Evolutionary conservation across 768 basidiomycete genomes (phyloP).

Genomic region (Trametopsis cervina): DNA sequence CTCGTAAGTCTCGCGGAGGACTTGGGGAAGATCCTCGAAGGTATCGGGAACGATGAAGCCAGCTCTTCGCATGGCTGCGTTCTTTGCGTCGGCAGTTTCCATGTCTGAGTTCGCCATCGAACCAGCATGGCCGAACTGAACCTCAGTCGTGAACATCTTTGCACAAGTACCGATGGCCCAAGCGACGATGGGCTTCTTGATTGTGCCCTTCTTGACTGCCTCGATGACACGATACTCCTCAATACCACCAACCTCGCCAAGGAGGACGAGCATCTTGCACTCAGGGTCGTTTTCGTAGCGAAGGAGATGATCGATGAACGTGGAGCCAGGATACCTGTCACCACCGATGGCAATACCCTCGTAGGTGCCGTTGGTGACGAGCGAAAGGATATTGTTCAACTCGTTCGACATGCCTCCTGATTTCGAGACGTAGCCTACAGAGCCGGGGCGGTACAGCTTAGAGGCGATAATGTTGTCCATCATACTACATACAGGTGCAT

Average conservation of each 20-base stretch:
- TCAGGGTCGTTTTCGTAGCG: conserved; percentile 96
- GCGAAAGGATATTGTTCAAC: conserved; percentile 97
- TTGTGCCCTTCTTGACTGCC: conserved; percentile 86
- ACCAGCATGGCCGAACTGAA: conserved; percentile 99
- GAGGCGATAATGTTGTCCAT: conserved; percentile 99
- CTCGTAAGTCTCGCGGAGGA: conserved; percentile 81
- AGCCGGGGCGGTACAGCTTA: conserved; percentile 96
- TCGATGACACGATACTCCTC: conserved; percentile 99
- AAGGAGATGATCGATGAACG: conserved; percentile 97
- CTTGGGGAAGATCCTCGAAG: conserved; percentile 90
- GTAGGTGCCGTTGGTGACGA: conserved; percentile 96
- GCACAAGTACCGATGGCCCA: conserved; percentile 99
- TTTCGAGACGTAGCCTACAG: conserved; percentile 98
- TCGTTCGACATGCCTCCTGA: conserved; percentile 99
- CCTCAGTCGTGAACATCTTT: conserved; percentile 99
- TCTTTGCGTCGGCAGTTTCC: conserved; percentile 99
- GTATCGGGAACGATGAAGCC: conserved; percentile 97
- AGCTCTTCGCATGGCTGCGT: conserved; percentile 87
- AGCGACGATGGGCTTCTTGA: conserved; percentile 98
- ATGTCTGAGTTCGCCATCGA: conserved; percentile 95
- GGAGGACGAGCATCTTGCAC: conserved; percentile 98
- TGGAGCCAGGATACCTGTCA: conserved; percentile 97
- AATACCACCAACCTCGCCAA: conserved; percentile 97
- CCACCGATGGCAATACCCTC: conserved; percentile 99
- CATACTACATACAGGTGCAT: conserved; percentile 50